Percentiles rank a stretch among this genome's conserved stretches.
Evolutionary conservation across 805 yeast genomes (phyloP).

Genomic region (Kuraishia ogatae): DNA sequence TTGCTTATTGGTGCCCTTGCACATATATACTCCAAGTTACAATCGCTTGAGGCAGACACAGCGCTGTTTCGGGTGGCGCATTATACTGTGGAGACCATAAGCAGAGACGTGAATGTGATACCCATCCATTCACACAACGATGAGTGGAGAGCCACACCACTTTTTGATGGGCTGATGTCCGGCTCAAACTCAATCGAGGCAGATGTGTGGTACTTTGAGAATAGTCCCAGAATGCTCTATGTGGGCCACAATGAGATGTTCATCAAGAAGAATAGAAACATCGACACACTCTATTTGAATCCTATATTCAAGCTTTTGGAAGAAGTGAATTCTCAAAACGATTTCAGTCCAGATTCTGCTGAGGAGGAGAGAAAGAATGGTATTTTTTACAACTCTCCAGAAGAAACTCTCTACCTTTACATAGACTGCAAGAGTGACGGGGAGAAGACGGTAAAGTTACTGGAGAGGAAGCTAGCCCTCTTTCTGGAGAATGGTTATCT

Average conservation of each 20-base stretch:
- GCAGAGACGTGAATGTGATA: slow-evolving; percentile 16
- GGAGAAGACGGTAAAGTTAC: slow-evolving; percentile 28
- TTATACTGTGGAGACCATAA: slow-evolving; percentile 9
- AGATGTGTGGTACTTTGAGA: slow-evolving; percentile 46
- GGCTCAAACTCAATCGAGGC: slow-evolving; percentile 58
- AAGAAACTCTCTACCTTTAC: slow-evolving; percentile 45
- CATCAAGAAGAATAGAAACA: slow-evolving; percentile 32
- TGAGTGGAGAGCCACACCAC: slow-evolving; percentile 52
- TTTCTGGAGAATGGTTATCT: slow-evolving; percentile 41
- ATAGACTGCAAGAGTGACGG: slow-evolving; percentile 51
- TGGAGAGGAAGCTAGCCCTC: slow-evolving; percentile 34
- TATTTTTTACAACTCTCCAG: slow-evolving; percentile 33
- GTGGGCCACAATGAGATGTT: slow-evolving; percentile 54
- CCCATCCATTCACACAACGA: slow-evolving; percentile 63
- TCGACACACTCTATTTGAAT: slow-evolving; percentile 41
- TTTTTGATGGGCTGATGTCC: slow-evolving; percentile 41
- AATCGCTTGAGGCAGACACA: neutral
- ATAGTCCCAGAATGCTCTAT: slow-evolving; percentile 25
- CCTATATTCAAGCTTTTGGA: slow-evolving; percentile 41
- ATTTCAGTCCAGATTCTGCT: neutral
- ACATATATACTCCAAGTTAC: neutral
- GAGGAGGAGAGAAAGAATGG: slow-evolving; percentile 18
- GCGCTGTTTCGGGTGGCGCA: neutral
- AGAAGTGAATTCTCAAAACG: slow-evolving; percentile 27
- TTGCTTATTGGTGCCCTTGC: neutral